Evolutionary conservation across 2,329 filamentous ascomycete species (phyloP).

Genomic region (Paraconiothyrium brasiliense): DNA sequence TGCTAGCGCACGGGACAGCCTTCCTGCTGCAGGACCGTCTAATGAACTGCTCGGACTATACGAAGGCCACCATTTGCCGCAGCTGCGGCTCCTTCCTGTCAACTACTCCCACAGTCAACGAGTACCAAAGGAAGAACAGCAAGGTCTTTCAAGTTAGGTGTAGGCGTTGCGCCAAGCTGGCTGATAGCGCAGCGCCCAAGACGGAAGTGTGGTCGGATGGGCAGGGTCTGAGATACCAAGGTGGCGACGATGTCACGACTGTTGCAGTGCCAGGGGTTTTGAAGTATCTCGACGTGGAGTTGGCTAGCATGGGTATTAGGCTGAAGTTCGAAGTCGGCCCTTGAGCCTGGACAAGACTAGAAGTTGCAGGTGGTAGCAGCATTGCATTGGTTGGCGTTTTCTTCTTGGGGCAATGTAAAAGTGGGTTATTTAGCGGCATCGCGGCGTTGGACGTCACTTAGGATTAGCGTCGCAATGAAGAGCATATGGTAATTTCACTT

Average conservation of each 20-base stretch:
- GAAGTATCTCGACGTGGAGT: slow-evolving; percentile 91
- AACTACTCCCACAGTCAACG: slow-evolving; percentile 76
- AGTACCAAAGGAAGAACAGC: slow-evolving; percentile 69
- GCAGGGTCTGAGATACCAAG: slow-evolving; percentile 81
- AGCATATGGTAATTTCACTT: not conserved
- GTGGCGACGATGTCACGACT: slow-evolving; percentile 88
- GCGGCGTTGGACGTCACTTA: slow-evolving; percentile 13
- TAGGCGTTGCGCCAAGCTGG: slow-evolving; percentile 74
- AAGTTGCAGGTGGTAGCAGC: not conserved
- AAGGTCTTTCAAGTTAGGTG: slow-evolving; percentile 77
- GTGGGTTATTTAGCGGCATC: slow-evolving; percentile 15
- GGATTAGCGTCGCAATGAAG: not conserved
- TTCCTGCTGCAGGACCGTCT: slow-evolving; percentile 95
- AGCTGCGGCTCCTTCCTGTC: slow-evolving; percentile 90
- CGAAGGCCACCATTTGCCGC: slow-evolving; percentile 87
- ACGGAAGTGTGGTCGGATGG: slow-evolving; percentile 89
- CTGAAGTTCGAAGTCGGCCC: slow-evolving; percentile 85
- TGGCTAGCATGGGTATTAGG: slow-evolving; percentile 95
- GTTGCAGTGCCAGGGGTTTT: slow-evolving; percentile 93
- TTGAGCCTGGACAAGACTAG: slow-evolving; percentile 27
- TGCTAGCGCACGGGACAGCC: slow-evolving; percentile 93
- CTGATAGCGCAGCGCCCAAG: slow-evolving; percentile 63
- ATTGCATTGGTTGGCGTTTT: slow-evolving; percentile 12
- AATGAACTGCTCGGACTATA: slow-evolving; percentile 96
- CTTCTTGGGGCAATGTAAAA: slow-evolving; percentile 4